Evolutionary conservation across 1,284 basidiomycete genomes (phyloP).

Genomic region (Porphyrellus sp.): DNA sequence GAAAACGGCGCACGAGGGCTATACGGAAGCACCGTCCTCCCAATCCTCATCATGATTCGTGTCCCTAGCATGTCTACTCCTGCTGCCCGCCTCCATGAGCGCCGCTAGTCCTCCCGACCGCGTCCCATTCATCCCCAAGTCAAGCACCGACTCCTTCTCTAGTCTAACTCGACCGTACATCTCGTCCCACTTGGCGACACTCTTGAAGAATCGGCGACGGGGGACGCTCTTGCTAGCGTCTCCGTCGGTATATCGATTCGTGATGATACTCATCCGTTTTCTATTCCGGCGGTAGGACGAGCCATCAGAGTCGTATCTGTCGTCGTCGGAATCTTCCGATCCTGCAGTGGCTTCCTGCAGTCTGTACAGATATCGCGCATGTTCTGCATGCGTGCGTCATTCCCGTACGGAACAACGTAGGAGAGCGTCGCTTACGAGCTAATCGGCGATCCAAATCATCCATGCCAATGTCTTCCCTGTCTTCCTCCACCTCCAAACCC

Average conservation of each 20-base stretch:
- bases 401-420: neutral
- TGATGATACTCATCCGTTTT: conserved; percentile 65
- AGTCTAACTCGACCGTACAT: conserved; percentile 26
- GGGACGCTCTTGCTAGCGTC: conserved; percentile 24
- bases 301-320: conserved; percentile 51
- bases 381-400: conserved; percentile 41
- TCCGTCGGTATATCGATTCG: conserved; percentile 53
- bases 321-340: conserved; percentile 48
- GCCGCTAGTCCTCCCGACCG: conserved; percentile 17
- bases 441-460: conserved; percentile 66
- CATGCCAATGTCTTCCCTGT: conserved; percentile 41
- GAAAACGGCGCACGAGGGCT: neutral
- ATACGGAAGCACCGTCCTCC: conserved; percentile 27
- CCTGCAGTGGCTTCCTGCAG: conserved; percentile 52
- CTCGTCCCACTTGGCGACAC: conserved; percentile 42
- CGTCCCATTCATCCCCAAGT: conserved; percentile 11
- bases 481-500: conserved; percentile 42
- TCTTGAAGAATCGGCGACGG: conserved; percentile 58
- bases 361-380: conserved; percentile 60
- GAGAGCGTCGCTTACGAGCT: conserved; percentile 51
- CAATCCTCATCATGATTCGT: conserved; percentile 29
- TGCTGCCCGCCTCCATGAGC: conserved; percentile 29
- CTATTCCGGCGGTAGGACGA: conserved; percentile 39
- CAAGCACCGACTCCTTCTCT: conserved; percentile 24
- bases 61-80: conserved; percentile 15